Conservation (phyloP, 331 rosid genomes). For the Arachis monticola region DNA sequence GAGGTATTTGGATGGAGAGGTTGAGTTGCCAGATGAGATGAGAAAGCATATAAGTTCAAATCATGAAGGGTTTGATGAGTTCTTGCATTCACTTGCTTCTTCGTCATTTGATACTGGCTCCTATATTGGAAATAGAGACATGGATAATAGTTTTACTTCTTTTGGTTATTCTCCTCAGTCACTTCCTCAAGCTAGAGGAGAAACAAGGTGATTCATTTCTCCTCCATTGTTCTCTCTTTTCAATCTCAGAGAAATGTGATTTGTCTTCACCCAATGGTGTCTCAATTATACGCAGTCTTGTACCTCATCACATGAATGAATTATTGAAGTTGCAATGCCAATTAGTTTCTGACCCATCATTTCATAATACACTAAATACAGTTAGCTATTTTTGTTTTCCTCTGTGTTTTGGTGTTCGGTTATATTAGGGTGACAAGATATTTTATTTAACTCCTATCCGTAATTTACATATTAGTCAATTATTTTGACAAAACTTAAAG, state of each 20-base stretch:
- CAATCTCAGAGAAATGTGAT: conserved; percentile 1
- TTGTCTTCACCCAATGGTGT: conserved; percentile 17
- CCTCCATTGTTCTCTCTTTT: neutral
- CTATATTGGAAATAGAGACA: conserved; percentile 39
- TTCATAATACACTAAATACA: conserved; percentile 3
- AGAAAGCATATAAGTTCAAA: conserved; percentile 36
- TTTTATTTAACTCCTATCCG: no score
- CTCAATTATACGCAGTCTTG: conserved; percentile 13
- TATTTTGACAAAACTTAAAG: no score
- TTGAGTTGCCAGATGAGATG: conserved; percentile 47
- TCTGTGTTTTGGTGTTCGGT: neutral
- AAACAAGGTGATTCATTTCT: conserved; percentile 37
- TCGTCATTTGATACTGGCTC: conserved; percentile 54
- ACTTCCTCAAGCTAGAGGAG: conserved; percentile 47
- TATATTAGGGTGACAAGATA: no score
- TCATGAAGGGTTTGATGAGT: conserved; percentile 60
- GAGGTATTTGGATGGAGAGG: conserved; percentile 74
- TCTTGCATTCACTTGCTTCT: conserved; percentile 55
- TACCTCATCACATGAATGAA: conserved; percentile 20
- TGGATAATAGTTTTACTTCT: conserved; percentile 40
- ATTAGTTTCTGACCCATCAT: neutral
- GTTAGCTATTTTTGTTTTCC: neutral
- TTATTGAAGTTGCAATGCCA: conserved; percentile 5
- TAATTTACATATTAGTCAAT: no score
- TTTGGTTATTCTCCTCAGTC: conserved; percentile 48